Base-by-base conservation (phyloP, 345 rosid species). In the Pugionium dolabratum region DNA sequence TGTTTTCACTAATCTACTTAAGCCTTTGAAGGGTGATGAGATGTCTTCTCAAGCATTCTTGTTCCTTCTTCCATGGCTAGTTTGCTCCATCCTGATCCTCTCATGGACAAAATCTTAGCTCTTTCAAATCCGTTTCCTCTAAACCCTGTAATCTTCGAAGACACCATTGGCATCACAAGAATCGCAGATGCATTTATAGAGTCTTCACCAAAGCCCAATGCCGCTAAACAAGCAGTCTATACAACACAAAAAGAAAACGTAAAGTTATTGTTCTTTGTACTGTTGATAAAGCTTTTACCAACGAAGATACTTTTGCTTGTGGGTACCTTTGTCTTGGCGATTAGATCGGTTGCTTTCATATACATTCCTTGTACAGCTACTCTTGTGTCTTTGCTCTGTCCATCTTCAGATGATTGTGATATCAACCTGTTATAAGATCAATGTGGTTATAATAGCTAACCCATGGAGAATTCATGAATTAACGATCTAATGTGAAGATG, bases 151-250 rank as follows among this genome's bases (percentile, higher is more conserved):
- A 85, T 85, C 84, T 83, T 94, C 11, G 99, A 90, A 11, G 97
- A 94, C 47, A 94, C 85, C 97, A 94, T 94, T 10, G 97, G 99
- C 97, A 94, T 94, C 48, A 94, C 99, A 1, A 94, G 83, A 59
- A 90, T 68, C 4, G 99, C 97, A 3, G 99, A 90, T 64, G 99
- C 97, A n/a, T 85, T 90, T 55, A 94, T 90, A 0, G 99, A 83
- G 65, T 90, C 99, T 61, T 90, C 99, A 1, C 89, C 88, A 18
- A 90, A 80, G 53, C 97, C 95, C 35, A 89, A 79, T 4, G 90
- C 80, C 7, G 85, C 64, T 7, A 87, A 78, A 56, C 85, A 86
- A 50, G 88, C 90, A 75, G 76, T 74, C 99, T 94, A 18, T 18
- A 87, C 84, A 75, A 76, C 64, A 65, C 30, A 61, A 62, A 45